Evolutionary conservation across 1,139 yeast genomes (phyloP), one percentile per base, ranked within the genome.

Genomic region (Magnusiomyces ingens): DNA sequence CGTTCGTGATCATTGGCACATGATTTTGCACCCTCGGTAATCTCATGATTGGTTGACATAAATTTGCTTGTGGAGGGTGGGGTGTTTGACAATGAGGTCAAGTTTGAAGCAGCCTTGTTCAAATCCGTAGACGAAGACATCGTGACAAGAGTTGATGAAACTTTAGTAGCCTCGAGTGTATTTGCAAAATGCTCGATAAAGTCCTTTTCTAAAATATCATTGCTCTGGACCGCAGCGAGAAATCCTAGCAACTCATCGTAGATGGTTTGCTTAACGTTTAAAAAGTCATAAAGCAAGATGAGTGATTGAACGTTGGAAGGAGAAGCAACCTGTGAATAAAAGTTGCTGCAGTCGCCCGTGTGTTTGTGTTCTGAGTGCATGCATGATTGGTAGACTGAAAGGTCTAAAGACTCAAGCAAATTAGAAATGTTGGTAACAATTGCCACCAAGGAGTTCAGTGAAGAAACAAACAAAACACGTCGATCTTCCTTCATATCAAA

Each of bases 261-360:
- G 45, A 87, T 68, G 19, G 79, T 75, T 64, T 89, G 96, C 62
- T 89, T 90, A 49, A 79, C 73, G 58, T 84, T 85, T 64, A 84
- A 79, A 65, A 87, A 88, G 52, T 88, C 95, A 40, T 83, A 75
- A 11, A 89, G 77, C 18, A 84, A 74, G 0, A 88, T 85, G 60
- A 83, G 77, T 51, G 81, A 81, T 36, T 62, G 56, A 29, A 56
- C 59, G n/a, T 55, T 51, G 10, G 58, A 48, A 1, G 58, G 53
- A 3, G 58, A 26, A 26, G 32, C 32, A 8, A 26, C 32, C 8
- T 26, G 32, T 4, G 32, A 26, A 8, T 26, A 26, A 26, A 26
- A 26, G 32, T 26, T 26, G 47, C 17, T 26, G 36, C 43, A 40
- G 43, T 21, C 18, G 43, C 43, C 21, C 2, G 43, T 40, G 13